Evolutionary conservation across 371 early-diverging fungal genomes (phyloP).

Genomic region (Syncephalastrum monosporum): DNA sequence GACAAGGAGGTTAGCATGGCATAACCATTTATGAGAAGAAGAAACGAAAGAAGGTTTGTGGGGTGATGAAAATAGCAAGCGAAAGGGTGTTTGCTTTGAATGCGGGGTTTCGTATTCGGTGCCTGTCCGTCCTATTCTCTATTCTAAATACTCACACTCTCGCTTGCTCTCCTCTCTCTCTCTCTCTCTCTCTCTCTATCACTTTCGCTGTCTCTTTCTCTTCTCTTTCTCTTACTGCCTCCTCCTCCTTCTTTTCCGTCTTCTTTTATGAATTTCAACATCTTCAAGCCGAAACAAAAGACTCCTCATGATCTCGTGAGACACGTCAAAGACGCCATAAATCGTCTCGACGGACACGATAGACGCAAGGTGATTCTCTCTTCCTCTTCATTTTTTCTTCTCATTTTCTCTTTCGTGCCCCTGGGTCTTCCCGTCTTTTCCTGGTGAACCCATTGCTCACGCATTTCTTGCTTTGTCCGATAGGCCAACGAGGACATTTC

Average conservation of each 20-base stretch:
- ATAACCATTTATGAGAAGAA: no score
- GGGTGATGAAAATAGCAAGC: no score
- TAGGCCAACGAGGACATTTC: conserved; percentile 96
- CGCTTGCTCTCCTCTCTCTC: background rate
- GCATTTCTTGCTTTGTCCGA: conserved; percentile 1
- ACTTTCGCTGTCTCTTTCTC: background rate
- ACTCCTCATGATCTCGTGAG: conserved; percentile 88
- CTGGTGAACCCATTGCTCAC: conserved; percentile 1
- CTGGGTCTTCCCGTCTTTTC: background rate
- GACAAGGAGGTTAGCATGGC: no score
- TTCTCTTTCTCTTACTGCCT: conserved; percentile 2
- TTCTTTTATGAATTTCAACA: conserved; percentile 71
- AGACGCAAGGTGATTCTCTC: conserved; percentile 51
- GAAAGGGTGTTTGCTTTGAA: no score
- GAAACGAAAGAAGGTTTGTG: no score
- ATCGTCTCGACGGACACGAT: conserved; percentile 67
- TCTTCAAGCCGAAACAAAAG: conserved; percentile 88
- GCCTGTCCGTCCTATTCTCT: no score
- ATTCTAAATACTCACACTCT: no score
- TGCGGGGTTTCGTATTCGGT: no score
- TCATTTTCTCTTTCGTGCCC: background rate
- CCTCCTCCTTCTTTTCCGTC: conserved; percentile 8
- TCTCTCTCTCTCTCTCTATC: conserved; percentile 4
- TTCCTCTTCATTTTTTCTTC: background rate
- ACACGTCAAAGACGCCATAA: conserved; percentile 80